Conservation (phyloP, 768 basidiomycete genomes). For the Tricholoma terreum region DNA sequence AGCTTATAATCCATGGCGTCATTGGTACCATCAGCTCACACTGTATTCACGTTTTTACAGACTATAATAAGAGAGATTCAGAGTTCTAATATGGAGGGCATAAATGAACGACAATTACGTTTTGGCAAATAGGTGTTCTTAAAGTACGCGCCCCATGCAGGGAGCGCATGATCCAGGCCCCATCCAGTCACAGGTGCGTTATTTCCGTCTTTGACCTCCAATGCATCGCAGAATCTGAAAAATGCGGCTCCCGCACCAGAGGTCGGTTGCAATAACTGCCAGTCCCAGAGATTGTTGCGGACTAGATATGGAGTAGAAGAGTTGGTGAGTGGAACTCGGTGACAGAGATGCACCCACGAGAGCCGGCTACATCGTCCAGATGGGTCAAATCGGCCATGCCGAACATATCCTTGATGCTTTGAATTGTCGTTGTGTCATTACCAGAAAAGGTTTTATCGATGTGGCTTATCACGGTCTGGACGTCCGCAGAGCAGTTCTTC, state of each 20-base stretch:
- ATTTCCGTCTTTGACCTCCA: slow-evolving; percentile 59
- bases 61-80: slow-evolving; percentile 33
- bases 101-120: slow-evolving; percentile 34
- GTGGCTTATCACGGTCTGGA: slow-evolving; percentile 58
- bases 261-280: slow-evolving; percentile 59
- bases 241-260: slow-evolving; percentile 46
- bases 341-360: slow-evolving; percentile 36
- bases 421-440: slow-evolving; percentile 44
- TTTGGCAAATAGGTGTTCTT: slow-evolving; percentile 42
- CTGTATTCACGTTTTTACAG: slow-evolving; percentile 43
- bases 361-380: slow-evolving; percentile 63
- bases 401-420: slow-evolving; percentile 53
- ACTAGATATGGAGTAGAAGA: slow-evolving; percentile 47
- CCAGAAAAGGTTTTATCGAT: slow-evolving; percentile 55
- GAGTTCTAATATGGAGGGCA: background rate
- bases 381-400: slow-evolving; percentile 57
- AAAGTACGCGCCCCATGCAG: slow-evolving; percentile 62
- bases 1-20: background rate
- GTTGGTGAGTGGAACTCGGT: slow-evolving; percentile 39
- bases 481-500: slow-evolving; percentile 69
- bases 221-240: slow-evolving; percentile 62
- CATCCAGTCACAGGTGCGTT: slow-evolving; percentile 51
- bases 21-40: slow-evolving; percentile 39
- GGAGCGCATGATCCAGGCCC: slow-evolving; percentile 59
- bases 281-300: slow-evolving; percentile 60